Percentiles rank a stretch among this genome's conserved stretches.
Conservation (phyloP, 2,329 filamentous ascomycete species). For the Periconia sp. region DNA sequence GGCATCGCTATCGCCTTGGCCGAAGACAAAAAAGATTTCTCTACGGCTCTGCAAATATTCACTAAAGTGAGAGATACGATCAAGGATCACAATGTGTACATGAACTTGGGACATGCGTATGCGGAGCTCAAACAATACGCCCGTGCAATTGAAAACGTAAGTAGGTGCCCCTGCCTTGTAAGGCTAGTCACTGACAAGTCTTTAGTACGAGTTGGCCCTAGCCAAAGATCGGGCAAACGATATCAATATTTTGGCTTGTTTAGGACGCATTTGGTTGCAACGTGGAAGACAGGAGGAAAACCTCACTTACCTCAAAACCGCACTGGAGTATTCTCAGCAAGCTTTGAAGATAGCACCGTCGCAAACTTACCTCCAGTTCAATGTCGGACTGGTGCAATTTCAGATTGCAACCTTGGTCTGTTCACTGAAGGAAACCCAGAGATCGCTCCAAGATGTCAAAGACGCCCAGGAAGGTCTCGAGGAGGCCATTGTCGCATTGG, state of each 20-base stretch:
- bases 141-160: slow-evolving; percentile 81
- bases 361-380: slow-evolving; percentile 92
- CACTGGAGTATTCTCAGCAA: slow-evolving; percentile 65
- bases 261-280: slow-evolving; percentile 84
- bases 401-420: slow-evolving; percentile 85
- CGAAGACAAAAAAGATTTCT: slow-evolving; percentile 90
- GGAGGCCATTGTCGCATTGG: slow-evolving; percentile 74
- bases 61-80: slow-evolving; percentile 88
- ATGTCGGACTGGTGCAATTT: slow-evolving; percentile 95
- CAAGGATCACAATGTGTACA: slow-evolving; percentile 82
- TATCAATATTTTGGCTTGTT: slow-evolving; percentile 76
- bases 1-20: slow-evolving; percentile 92
- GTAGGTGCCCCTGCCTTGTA: slow-evolving; percentile 18
- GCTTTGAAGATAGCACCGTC: slow-evolving; percentile 78
- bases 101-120: slow-evolving; percentile 93
- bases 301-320: slow-evolving; percentile 63
- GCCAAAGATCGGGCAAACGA: slow-evolving; percentile 79
- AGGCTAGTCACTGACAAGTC: slow-evolving; percentile 12
- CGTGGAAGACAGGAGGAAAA: slow-evolving; percentile 72
- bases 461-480: slow-evolving; percentile 79
- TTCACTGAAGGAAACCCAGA: slow-evolving; percentile 71
- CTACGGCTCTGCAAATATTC: slow-evolving; percentile 81
- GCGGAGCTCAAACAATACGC: slow-evolving; percentile 86
- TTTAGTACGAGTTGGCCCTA: slow-evolving; percentile 79
- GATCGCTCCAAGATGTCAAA: slow-evolving; percentile 78